Evolutionary conservation across 352 stramenopile species (phyloP), one percentile per base, ranked within the genome.

Genomic region (Thraustochytrium sp.): DNA sequence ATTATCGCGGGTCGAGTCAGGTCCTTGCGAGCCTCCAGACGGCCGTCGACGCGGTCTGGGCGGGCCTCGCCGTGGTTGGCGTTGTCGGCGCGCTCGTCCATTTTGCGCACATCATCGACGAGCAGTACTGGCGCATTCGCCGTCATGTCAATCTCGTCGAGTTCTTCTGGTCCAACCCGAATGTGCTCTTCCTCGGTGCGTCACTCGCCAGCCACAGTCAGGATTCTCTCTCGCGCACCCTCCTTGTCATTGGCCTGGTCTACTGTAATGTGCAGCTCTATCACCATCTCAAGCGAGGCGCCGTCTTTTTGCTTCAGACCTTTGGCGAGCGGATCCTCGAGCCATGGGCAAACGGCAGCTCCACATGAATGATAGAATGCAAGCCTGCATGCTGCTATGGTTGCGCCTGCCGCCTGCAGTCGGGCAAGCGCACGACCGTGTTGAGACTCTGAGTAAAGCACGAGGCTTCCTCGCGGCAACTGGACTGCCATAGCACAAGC

Each of bases 321-420:
- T 72, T 80, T 26, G 68, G 68, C 2, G 68, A 80, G 38, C 76
- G 3, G n/a, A 44, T 80, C 21, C 68, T 80, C 23, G 68, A 80
- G 68, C 34, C 40, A 59, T 11, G 21, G 51, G 9, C 21, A 11
- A 16, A 31, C 23, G 21, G 4, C 51, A 59, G 0, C 51, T 2
- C 16, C 26, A 31, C 51, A 2, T 29, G 51, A n/a, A n/a, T n/a
- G n/a, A n/a, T n/a, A n/a, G n/a, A n/a, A n/a, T n/a, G n/a, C n/a
- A n/a, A n/a, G n/a, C n/a, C n/a, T n/a, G n/a, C n/a, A n/a, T n/a
- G n/a, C n/a, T n/a, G n/a, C n/a, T n/a, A n/a, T n/a, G n/a, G n/a
- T n/a, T n/a, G n/a, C n/a, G n/a, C n/a, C n/a, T n/a, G n/a, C n/a
- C n/a, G n/a, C n/a, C n/a, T n/a, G n/a, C n/a, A n/a, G n/a, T n/a